phyloP scores from a whole-genome alignment of 495 filamentous ascomycete species.

The Cenococcum geophilum region DNA sequence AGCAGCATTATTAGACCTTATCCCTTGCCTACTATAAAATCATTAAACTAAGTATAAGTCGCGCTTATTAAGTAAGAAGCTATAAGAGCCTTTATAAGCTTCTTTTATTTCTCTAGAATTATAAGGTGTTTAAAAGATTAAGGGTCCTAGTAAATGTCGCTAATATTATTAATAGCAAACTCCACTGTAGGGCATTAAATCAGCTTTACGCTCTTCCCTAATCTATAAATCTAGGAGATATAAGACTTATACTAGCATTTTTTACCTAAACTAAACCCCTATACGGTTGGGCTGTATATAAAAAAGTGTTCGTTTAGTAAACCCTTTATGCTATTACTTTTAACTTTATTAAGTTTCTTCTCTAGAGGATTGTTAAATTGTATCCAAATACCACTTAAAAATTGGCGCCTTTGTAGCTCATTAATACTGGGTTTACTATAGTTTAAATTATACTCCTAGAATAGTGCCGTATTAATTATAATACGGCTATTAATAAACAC shows the following conservation, averaged over 20 bases:
- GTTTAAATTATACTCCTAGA: conserved; percentile 12
- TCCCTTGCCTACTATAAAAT: too few relatives aligned
- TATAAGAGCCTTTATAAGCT: conserved; percentile 28
- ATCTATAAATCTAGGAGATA: neutral
- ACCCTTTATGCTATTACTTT: too few relatives aligned
- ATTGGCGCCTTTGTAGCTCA: neutral
- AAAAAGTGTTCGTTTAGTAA: conserved; percentile 26
- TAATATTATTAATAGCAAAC: too few relatives aligned
- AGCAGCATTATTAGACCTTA: too few relatives aligned
- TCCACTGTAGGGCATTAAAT: too few relatives aligned
- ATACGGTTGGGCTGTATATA: conserved; percentile 32
- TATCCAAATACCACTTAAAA: too few relatives aligned
- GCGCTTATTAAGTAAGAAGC: too few relatives aligned
- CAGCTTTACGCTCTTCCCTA: neutral
- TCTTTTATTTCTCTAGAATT: conserved; percentile 28
- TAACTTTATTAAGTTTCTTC: too few relatives aligned
- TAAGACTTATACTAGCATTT: too few relatives aligned
- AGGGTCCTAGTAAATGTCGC: conserved; percentile 28
- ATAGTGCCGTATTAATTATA: conserved; percentile 26
- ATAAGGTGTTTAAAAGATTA: conserved; percentile 25
- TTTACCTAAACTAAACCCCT: conserved; percentile 32
- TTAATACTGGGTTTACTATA: neutral
- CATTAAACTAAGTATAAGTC: too few relatives aligned
- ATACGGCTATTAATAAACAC: conserved; percentile 22
- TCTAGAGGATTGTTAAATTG: too few relatives aligned